Conservation (phyloP, 257 asterid genomes). For the Solanum peruvianum region DNA sequence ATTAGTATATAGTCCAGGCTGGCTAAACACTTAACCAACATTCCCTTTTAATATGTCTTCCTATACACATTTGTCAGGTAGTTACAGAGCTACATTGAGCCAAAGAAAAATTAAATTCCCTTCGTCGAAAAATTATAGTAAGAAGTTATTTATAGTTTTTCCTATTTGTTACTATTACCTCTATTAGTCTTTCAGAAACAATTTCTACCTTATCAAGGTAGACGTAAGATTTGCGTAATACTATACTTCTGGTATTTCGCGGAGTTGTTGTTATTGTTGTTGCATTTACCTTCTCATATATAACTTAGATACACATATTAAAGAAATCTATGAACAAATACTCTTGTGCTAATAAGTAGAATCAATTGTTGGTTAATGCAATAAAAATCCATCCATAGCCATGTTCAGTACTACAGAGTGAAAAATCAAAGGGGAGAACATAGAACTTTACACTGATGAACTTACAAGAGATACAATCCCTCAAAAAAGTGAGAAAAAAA, state of each 20-base stretch:
- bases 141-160: too few relatives aligned
- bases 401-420: background rate
- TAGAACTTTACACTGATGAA: conserved; percentile 2
- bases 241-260: background rate
- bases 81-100: background rate
- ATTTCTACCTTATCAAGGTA: background rate
- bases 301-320: background rate
- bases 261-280: background rate
- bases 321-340: background rate
- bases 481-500: background rate
- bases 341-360: background rate
- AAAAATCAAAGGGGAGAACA: background rate
- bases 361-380: background rate
- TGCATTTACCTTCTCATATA: background rate
- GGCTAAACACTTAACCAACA: background rate
- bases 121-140: background rate
- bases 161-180: background rate
- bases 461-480: background rate
- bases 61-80: background rate
- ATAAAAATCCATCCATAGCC: background rate
- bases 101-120: background rate
- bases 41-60: background rate
- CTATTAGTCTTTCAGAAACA: background rate
- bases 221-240: background rate
- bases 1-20: background rate